Evolutionary conservation across 352 stramenopile species (phyloP).

Genomic region (Phytophthora cactorum): DNA sequence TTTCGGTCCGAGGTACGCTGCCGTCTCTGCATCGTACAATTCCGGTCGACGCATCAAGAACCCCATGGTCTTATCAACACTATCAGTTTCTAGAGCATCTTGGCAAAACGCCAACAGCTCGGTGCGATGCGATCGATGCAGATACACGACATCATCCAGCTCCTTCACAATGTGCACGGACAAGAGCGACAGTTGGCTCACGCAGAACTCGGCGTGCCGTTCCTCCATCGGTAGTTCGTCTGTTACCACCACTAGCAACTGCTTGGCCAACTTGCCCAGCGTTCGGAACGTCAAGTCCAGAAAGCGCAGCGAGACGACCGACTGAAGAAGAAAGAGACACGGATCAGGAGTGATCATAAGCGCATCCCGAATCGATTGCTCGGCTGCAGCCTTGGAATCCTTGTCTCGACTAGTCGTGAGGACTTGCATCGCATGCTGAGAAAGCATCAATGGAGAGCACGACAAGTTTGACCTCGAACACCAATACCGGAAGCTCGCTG

Average conservation of each 20-base stretch:
- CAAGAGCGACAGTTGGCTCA: conserved; percentile 56
- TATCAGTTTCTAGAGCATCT: conserved; percentile 65
- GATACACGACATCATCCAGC: conserved; percentile 60
- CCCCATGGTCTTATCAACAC: conserved; percentile 72
- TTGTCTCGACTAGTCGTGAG: conserved; percentile 79
- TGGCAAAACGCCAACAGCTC: conserved; percentile 64
- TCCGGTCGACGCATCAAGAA: conserved; percentile 60
- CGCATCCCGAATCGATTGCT: conserved; percentile 52
- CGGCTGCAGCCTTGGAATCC: conserved; percentile 57
- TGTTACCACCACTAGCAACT: conserved; percentile 62
- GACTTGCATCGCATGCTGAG: conserved; percentile 71
- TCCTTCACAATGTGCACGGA: conserved; percentile 80
- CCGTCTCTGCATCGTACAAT: conserved; percentile 58
- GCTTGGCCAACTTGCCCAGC: conserved; percentile 76
- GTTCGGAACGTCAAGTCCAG: conserved; percentile 71
- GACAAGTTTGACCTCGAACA: conserved; percentile 45
- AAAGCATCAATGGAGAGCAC: conserved; percentile 72
- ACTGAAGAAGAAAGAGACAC: conserved; percentile 61
- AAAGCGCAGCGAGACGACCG: conserved; percentile 55
- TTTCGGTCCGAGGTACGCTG: conserved; percentile 52
- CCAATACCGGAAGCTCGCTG: conserved; percentile 55
- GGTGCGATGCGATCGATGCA: conserved; percentile 52
- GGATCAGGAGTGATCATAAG: conserved; percentile 58
- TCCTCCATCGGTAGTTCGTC: conserved; percentile 38
- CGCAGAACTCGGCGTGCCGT: conserved; percentile 61